Conservation (phyloP, 2,329 filamentous ascomycete genomes). For the Pseudohalonectria lignicola region DNA sequence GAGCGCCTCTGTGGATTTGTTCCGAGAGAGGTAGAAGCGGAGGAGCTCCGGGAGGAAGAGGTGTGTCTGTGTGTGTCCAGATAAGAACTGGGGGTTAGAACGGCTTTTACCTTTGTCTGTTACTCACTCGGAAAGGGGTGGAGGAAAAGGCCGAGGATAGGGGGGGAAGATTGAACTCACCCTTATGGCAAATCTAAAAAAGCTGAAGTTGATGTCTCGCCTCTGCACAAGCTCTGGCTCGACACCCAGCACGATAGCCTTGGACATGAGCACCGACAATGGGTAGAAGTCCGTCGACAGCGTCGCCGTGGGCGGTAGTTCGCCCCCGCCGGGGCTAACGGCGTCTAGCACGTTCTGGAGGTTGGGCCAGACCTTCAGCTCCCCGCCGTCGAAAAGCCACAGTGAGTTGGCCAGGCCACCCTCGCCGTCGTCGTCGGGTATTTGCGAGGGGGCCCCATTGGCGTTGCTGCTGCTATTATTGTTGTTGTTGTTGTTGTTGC, state of each 20-base stretch:
- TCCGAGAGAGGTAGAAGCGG: slow-evolving; percentile 63
- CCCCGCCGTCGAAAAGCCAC: slow-evolving; percentile 86
- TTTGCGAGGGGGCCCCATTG: not conserved
- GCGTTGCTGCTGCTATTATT: not conserved
- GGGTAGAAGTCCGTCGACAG: slow-evolving; percentile 94
- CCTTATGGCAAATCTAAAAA: slow-evolving; percentile 77
- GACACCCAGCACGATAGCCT: slow-evolving; percentile 81
- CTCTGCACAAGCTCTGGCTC: slow-evolving; percentile 91
- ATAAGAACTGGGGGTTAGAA: too few species aligned
- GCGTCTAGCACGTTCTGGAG: slow-evolving; percentile 71
- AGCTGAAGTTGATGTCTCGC: slow-evolving; percentile 82
- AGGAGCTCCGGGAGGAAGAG: slow-evolving; percentile 86
- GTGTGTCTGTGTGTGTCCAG: slow-evolving; percentile 75
- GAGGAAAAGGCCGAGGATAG: not conserved
- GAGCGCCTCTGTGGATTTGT: slow-evolving; percentile 70
- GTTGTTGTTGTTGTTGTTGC: not conserved
- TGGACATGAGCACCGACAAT: slow-evolving; percentile 74
- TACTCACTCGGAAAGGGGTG: not conserved
- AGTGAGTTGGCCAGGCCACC: slow-evolving; percentile 68
- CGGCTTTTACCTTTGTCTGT: slow-evolving; percentile 6
- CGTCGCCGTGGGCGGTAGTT: slow-evolving; percentile 63
- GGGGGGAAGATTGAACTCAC: slow-evolving; percentile 36
- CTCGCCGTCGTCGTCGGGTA: slow-evolving; percentile 15
- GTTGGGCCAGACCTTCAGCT: slow-evolving; percentile 82
- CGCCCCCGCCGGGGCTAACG: slow-evolving; percentile 43